Base-by-base conservation (phyloP, 2,329 filamentous ascomycete genomes). In the Pseudogymnoascus sp. region DNA sequence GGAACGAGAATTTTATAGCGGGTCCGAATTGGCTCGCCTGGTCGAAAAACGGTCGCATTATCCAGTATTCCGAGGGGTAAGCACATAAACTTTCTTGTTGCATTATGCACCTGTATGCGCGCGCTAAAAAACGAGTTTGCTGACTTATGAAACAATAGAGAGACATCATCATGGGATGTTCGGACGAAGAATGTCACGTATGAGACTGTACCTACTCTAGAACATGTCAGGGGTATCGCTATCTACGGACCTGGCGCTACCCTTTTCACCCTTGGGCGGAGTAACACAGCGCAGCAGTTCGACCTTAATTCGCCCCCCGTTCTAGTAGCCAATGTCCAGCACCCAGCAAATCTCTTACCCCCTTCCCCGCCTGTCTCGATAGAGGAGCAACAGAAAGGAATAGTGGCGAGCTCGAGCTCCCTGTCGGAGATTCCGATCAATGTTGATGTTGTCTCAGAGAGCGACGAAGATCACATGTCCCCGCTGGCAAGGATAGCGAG, bases 1-100 rank as follows among this genome's bases (percentile, higher is more conserved):
- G 90, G 70, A 86, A 86, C 6, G 92, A 96, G 66, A 86, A 86
- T 68, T 86, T 83, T 68, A 79, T 85, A 36, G 78, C 85, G 2
- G 91, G 91, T 1, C 88, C 90, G 39, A 96, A 96, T 73, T 99
- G 95, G 95, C 93, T 97, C 81, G 89, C 87, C 18, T 99, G 95
- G 95, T 97, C 95, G 0, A 97, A 97, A 77, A 97, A 96, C 78
- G 95, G 95, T 40, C 89, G 93, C 68, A 92, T 99, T 68, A 86
- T 99, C 67, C 95, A 99, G 76, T 93, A 87, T 75, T 89, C 90
- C 4, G 91, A 97, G 76, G 86, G 88, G 93, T 96, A 81, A 79
- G 90, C 85, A 63, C 34, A 18, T 16, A 21, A 63, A 12, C 4
- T 4, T 65, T 66, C 62, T 65, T 21, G 37, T 18, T 60, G 18